A percentile compares a stretch with the other conserved stretches of the same genome.
Evolutionary conservation across 2,329 filamentous ascomycete genomes (phyloP).

Genomic region (Phyllosticta citribraziliensis): DNA sequence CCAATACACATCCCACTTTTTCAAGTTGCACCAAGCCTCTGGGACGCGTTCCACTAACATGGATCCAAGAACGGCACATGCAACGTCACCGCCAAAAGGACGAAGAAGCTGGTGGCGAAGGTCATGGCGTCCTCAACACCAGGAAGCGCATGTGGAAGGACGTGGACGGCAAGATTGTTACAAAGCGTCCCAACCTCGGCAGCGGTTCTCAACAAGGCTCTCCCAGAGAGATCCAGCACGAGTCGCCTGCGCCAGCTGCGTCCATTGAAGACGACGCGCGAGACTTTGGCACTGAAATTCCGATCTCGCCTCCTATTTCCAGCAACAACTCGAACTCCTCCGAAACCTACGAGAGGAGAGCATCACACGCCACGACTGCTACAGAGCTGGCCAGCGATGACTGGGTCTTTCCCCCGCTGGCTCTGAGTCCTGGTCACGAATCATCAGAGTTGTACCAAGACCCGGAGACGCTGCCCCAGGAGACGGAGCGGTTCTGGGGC

Average conservation of each 20-base stretch:
- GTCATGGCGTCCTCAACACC: constrained; percentile 43
- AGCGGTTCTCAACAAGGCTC: neutral
- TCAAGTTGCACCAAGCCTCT: constrained; percentile 12
- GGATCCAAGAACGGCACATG: constrained; percentile 46
- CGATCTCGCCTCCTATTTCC: constrained; percentile 27
- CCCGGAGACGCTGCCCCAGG: constrained; percentile 17
- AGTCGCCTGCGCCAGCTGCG: neutral
- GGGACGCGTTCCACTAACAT: constrained; percentile 14
- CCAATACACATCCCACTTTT: constrained; percentile 8
- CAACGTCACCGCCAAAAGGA: constrained; percentile 44
- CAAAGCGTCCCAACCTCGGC: constrained; percentile 27
- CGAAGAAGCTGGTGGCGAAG: constrained; percentile 44
- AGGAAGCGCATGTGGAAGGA: constrained; percentile 49
- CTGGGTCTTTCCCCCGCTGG: constrained; percentile 9
- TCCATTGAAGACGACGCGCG: constrained; percentile 2
- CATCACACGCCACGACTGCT: constrained; percentile 22
- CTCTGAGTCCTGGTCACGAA: constrained; percentile 13
- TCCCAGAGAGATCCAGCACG: constrained; percentile 1
- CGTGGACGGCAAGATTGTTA: constrained; percentile 43
- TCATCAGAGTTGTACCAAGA: constrained; percentile 14
- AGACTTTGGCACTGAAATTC: constrained; percentile 12
- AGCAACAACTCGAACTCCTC: constrained; percentile 16
- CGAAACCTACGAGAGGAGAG: constrained; percentile 15
- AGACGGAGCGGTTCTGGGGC: constrained; percentile 23
- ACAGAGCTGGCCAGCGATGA: constrained; percentile 2